These are phyloP conservation scores for Trifolium subterraneum DNA, from an alignment of 306 rosid genomes.

Conservation along the genomic window DNA sequence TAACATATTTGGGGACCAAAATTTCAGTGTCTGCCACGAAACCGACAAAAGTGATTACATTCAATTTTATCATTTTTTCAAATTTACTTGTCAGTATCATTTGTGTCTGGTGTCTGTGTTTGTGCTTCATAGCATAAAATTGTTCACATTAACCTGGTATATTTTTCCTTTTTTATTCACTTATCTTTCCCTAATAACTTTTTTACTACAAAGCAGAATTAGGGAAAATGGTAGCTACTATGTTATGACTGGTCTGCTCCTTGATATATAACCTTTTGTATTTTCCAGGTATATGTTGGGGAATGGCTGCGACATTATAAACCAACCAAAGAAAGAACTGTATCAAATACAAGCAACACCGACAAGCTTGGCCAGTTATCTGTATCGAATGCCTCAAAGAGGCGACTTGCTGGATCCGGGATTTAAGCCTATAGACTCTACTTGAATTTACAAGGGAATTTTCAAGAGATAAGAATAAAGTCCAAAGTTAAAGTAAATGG, in stretches of 20 bases:
- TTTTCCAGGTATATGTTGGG: conserved; percentile 75
- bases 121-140: no score
- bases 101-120: no score
- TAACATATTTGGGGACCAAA: no score
- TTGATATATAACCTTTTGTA: conserved; percentile 2
- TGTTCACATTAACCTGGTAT: no score
- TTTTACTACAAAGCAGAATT: no score
- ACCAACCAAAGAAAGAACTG: conserved; percentile 58
- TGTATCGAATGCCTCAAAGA: conserved; percentile 78
- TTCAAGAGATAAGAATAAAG: conserved; percentile 21
- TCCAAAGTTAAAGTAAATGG: background rate
- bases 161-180: background rate
- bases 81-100: no score
- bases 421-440: conserved; percentile 45
- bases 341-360: conserved; percentile 44
- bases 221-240: background rate
- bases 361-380: conserved; percentile 78
- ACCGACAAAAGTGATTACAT: no score
- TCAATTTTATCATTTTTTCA: no score
- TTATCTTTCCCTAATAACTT: no score
- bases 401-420: conserved; percentile 77
- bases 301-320: conserved; percentile 79
- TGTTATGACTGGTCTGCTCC: conserved; percentile 3
- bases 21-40: no score
- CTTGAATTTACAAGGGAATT: background rate